Evolutionary conservation across 164 flowering plant genomes (phyloP).

Genomic region (Magnolia kwangsiensis): DNA sequence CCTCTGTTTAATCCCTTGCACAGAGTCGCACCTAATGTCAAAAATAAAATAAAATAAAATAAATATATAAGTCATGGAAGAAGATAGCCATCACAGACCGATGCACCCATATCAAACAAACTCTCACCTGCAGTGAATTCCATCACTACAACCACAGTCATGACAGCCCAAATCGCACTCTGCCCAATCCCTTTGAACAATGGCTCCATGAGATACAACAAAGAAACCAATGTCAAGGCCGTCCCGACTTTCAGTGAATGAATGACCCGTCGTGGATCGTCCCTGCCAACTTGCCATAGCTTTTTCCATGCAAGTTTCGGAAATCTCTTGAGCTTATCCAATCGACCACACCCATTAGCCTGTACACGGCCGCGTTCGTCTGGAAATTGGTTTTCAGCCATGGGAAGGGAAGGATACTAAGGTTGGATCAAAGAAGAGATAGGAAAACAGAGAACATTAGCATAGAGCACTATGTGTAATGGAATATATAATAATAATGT

Average conservation of each 20-base stretch:
- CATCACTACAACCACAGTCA: constrained; percentile 93
- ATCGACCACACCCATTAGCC: neutral
- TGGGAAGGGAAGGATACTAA: constrained; percentile 4
- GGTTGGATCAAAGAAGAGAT: neutral
- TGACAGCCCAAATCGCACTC: constrained; percentile 95
- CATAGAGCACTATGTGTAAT: neutral
- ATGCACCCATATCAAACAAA: neutral
- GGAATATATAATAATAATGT: neutral
- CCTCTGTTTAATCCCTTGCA: constrained; percentile 91
- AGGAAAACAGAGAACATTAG: neutral
- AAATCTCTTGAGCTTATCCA: constrained; percentile 24
- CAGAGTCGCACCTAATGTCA: constrained; percentile 67
- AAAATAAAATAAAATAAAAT: neutral
- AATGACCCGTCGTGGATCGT: constrained; percentile 71
- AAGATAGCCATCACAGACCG: neutral
- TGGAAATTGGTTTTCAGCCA: constrained; percentile 12
- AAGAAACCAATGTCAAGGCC: constrained; percentile 69
- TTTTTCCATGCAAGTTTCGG: constrained; percentile 23
- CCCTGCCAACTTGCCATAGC: constrained; percentile 52
- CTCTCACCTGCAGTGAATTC: constrained; percentile 86
- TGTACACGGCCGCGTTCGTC: neutral
- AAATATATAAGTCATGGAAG: neutral
- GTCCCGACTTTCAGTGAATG: constrained; percentile 86
- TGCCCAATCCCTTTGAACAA: constrained; percentile 66
- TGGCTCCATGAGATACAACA: constrained; percentile 74